A percentile compares a stretch with the other conserved stretches of the same genome.
These are phyloP conservation scores for Colletotrichum sp. DNA, from an alignment of 2,329 filamentous ascomycete species.

Conservation along the genomic window DNA sequence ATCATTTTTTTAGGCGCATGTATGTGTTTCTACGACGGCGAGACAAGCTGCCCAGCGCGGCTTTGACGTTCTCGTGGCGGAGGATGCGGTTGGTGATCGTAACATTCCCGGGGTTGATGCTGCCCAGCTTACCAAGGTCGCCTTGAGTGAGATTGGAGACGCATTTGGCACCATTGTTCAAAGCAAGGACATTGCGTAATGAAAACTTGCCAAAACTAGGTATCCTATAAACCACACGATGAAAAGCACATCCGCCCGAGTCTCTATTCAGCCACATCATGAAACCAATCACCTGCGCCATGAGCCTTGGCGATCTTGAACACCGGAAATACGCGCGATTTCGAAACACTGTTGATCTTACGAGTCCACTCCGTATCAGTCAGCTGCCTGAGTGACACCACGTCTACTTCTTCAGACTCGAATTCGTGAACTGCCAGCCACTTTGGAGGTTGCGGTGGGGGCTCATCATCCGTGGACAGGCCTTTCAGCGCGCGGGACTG, in stretches of 20 bases:
- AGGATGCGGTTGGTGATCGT: constrained; percentile 69
- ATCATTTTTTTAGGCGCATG: constrained; percentile 57
- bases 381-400: not conserved
- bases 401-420: not conserved
- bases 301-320: not conserved
- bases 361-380: not conserved
- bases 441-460: not conserved
- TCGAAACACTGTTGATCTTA: not conserved
- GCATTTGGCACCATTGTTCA: constrained; percentile 66
- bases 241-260: not conserved
- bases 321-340: not conserved
- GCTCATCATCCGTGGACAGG: constrained; percentile 21
- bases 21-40: constrained; percentile 68
- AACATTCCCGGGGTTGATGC: constrained; percentile 67
- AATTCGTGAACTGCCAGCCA: not conserved
- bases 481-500: constrained; percentile 26
- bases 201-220: not conserved
- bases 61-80: constrained; percentile 66
- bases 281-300: not conserved
- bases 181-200: constrained; percentile 29
- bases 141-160: constrained; percentile 65
- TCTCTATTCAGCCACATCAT: not conserved
- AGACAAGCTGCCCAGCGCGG: constrained; percentile 64
- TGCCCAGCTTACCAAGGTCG: constrained; percentile 54
- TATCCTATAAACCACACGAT: not conserved